A percentile compares a stretch with the other conserved stretches of the same genome.
Conservation (phyloP, 2,329 filamentous ascomycete species). For the Didymella sp. region DNA sequence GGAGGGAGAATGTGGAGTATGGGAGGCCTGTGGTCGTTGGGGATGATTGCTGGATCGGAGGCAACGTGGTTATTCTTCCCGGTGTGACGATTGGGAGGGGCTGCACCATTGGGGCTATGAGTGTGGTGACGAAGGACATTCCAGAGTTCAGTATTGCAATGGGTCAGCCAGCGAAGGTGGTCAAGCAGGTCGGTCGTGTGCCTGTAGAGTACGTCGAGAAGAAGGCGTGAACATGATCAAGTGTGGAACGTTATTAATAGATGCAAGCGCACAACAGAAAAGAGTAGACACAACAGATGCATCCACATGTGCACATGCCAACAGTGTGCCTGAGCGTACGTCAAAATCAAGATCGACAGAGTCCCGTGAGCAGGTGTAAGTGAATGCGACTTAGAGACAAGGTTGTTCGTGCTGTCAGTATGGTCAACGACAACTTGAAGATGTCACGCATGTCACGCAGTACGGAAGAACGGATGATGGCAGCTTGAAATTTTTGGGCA, state of each 20-base stretch:
- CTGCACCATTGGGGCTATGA: conserved; percentile 77
- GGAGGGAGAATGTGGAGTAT: conserved; percentile 59
- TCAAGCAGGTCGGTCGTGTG: conserved; percentile 48
- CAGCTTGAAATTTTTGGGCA: conserved; percentile 45
- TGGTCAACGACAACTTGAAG: not conserved
- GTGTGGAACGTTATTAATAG: not conserved
- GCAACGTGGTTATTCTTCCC: conserved; percentile 65
- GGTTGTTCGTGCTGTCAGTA: not conserved
- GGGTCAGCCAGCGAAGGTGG: conserved; percentile 69
- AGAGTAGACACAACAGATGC: not conserved
- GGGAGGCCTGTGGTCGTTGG: conserved; percentile 58
- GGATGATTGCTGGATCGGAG: conserved; percentile 55
- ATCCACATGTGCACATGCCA: not conserved
- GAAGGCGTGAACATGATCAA: not conserved
- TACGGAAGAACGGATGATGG: conserved; percentile 33
- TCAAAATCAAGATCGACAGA: not conserved
- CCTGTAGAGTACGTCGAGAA: conserved; percentile 13
- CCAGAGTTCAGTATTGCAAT: conserved; percentile 66
- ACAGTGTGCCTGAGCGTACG: not conserved
- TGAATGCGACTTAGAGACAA: not conserved
- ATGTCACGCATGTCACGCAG: conserved; percentile 9
- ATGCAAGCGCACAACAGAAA: not conserved
- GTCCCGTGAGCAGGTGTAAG: not conserved
- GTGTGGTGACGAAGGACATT: conserved; percentile 82
- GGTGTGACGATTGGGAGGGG: conserved; percentile 81